Base-by-base conservation (phyloP, 257 asterid genomes). In the Capsicum baccatum region DNA sequence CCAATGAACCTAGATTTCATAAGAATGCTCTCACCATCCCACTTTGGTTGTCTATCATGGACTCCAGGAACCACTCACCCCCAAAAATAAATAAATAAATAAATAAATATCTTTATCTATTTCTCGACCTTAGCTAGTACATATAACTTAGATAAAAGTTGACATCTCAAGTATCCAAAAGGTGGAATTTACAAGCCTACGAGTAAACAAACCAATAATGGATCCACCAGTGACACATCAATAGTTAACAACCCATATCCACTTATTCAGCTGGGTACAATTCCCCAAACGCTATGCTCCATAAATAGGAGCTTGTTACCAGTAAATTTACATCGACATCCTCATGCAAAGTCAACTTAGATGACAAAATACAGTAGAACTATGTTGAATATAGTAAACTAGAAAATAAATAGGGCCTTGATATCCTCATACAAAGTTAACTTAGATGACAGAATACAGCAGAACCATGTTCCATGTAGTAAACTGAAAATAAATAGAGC, bases 281-380 rank as follows among this genome's bases (percentile, higher is more conserved):
- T 54, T 13, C n/a, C 63, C 81, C 14, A 14, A 21, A 52, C 52
- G 19, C 81, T 26, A 76, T 26, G 47, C 19, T 54, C 21, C 48
- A 26, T 26, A 37, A 52, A 21, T 15, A 52, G 63, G 15, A 76
- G 19, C 26, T 26, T 47, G n/a, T 76, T 21, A 76, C 26, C 64
- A 54, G 48, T 4, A 52, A 52, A 76, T 26, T 2, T 14, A 8
- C 9, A 21, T 14, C 5, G 0, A 76, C 48, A 33, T 52, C 19
- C 48, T 26, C 62, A 21, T 76, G 0, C 42, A 8, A 17, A 21
- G 63, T 52, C 1, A 33, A 13, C 14, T 11, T 19, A 74, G 39
- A 74, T 19, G 13, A 74, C 60, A 73, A 2, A 50, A 74, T 50
- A 47, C 81, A 76, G 13, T 64, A 26, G 26, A 76, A 76, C 81